Conservation (phyloP, 2,329 filamentous ascomycete genomes). For the Stagonosporopsis chrysanthemi region DNA sequence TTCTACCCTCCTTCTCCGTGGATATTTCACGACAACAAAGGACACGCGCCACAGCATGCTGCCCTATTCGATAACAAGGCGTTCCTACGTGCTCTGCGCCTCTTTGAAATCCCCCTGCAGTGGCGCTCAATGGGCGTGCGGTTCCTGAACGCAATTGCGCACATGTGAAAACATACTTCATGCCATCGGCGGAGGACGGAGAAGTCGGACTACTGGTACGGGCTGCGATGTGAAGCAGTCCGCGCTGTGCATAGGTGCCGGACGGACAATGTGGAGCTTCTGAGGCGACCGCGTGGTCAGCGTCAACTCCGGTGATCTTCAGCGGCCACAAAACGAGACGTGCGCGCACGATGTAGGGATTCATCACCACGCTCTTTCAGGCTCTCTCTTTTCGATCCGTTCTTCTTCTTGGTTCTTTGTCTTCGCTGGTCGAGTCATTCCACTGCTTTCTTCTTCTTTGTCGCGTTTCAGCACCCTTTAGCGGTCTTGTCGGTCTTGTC, state of each 20-base stretch:
- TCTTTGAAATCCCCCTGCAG: background rate
- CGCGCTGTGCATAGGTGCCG: background rate
- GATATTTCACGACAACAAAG: background rate
- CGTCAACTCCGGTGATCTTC: constrained; percentile 4
- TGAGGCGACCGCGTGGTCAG: constrained; percentile 5
- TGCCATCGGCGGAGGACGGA: background rate
- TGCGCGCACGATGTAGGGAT: background rate
- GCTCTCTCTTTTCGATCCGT: background rate
- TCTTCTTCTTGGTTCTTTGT: background rate
- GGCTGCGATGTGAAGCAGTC: background rate
- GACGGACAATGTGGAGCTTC: constrained; percentile 4
- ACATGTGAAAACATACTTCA: background rate
- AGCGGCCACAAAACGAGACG: constrained; percentile 1
- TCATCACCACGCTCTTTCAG: background rate
- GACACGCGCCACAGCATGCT: background rate
- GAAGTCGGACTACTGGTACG: background rate
- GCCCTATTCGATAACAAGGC: background rate
- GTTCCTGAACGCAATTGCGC: background rate
- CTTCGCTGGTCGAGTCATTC: constrained; percentile 5
- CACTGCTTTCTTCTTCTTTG: background rate
- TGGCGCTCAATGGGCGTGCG: background rate
- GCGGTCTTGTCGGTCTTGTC: background rate
- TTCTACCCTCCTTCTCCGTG: background rate
- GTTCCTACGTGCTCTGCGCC: background rate
- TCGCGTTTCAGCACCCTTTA: background rate